Base-by-base conservation (phyloP, 495 filamentous ascomycete species). In the Lasiosphaeria hispida region DNA sequence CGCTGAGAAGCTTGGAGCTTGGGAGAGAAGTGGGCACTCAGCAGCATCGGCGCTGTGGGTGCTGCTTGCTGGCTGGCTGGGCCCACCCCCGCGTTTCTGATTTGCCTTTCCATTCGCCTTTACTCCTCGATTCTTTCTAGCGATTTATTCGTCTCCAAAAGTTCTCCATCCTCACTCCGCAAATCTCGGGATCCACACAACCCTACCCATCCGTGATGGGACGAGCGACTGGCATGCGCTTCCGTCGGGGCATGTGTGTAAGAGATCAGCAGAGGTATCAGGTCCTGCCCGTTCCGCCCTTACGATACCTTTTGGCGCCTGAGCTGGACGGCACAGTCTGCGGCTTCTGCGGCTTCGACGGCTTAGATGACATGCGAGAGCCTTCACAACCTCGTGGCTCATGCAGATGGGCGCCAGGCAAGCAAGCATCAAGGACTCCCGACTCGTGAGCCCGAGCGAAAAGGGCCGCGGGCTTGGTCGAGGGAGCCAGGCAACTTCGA, bases 71-170 rank as follows among this genome's bases (percentile, higher is more conserved):
- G 47, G 43, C 44, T 39, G 47, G 59, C n/a, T n/a, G n/a, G n/a
- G n/a, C 53, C 61, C 61, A 60, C 58, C 64, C 60, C 64, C 61
- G 55, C 64, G 53, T 60, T 63, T 54, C 50, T 57, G 44, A 30
- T 37, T 45, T 51, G 23, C 48, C 36, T 37, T 38, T 34, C 30
- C 43, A 45, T 45, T 10, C 43, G 30, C 15, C 18, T 45, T 13
- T 45, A 23, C 10, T 42, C 53, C 58, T 55, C 23, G 23, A 30
- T 5, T 30, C 23, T 30, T 30, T 30, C 23, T 30, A 30, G 23
- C 23, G 23, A 30, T 30, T 30, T 30, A 30, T 2, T 30, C 23
- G 23, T 30, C 23, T 30, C 23, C 23, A 30, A 30, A 30, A 30
- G 23, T 30, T 33, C 41, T 45, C 43, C 53, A 55, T 55, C 33